A percentile compares a stretch with the other conserved stretches of the same genome.
Conservation (phyloP, 495 filamentous ascomycete species). For the Penicillium odoratum region DNA sequence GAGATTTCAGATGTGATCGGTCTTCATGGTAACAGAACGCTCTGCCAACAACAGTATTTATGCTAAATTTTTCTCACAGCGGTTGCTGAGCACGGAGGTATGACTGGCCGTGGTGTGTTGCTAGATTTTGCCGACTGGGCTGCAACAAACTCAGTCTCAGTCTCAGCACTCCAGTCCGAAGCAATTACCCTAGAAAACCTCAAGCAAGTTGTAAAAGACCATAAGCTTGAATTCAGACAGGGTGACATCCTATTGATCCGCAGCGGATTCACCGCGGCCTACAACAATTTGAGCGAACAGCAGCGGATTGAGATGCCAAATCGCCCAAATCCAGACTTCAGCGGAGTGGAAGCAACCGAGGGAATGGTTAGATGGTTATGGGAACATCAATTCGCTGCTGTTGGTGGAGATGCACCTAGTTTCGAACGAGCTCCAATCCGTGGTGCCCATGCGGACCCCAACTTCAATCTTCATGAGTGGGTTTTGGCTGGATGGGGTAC, state of each 20-base stretch:
- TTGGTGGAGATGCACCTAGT: conserved; percentile 43
- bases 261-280: conserved; percentile 42
- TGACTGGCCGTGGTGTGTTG: conserved; percentile 53
- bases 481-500: conserved; percentile 53
- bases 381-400: conserved; percentile 48
- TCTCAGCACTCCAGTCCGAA: conserved; percentile 32
- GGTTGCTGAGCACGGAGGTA: conserved; percentile 29
- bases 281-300: conserved; percentile 25
- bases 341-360: conserved; percentile 41
- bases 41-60: background rate
- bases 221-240: conserved; percentile 36
- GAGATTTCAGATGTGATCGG: conserved; percentile 39
- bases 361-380: conserved; percentile 43
- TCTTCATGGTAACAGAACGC: conserved; percentile 35
- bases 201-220: conserved; percentile 27
- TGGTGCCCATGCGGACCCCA: conserved; percentile 21
- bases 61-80: conserved; percentile 11
- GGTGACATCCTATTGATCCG: conserved; percentile 54
- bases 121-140: conserved; percentile 54
- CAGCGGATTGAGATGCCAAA: conserved; percentile 27
- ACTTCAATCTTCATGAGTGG: conserved; percentile 48
- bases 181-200: conserved; percentile 38
- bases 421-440: conserved; percentile 31
- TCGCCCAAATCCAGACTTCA: conserved; percentile 25
- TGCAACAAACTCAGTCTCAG: conserved; percentile 23